Conservation (phyloP, 306 rosid genomes). For the Coriaria nepalensis region DNA sequence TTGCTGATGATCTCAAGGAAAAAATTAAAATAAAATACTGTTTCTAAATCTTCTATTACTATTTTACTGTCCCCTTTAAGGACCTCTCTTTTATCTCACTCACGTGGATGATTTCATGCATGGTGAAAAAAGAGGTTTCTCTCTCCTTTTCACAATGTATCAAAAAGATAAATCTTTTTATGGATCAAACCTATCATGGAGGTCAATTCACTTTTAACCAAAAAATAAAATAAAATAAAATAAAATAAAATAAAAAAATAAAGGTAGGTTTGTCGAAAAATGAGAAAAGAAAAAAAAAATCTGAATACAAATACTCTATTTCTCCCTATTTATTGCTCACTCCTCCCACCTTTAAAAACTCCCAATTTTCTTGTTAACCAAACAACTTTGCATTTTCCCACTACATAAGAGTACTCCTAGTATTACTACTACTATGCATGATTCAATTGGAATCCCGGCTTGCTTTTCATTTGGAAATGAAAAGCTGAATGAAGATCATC, state of each 20-base stretch:
- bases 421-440: conserved; percentile 39
- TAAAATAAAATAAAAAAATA: conserved; percentile 14
- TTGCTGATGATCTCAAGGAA: too few relatives aligned
- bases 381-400: too few relatives aligned
- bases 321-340: neutral
- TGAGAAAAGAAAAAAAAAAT: conserved; percentile 12
- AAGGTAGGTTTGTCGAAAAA: conserved; percentile 9
- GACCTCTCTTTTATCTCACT: too few relatives aligned
- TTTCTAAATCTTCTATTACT: too few relatives aligned
- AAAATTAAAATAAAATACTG: too few relatives aligned
- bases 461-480: conserved; percentile 47
- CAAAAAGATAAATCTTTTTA: conserved; percentile 19
- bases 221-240: too few relatives aligned
- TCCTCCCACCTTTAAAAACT: conserved; percentile 8
- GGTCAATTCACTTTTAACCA: conserved; percentile 25
- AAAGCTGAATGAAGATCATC: conserved; percentile 26
- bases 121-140: conserved; percentile 16
- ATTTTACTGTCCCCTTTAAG: too few relatives aligned
- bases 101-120: conserved; percentile 21
- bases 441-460: conserved; percentile 59
- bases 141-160: conserved; percentile 29
- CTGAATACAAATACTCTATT: neutral
- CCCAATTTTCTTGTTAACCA: conserved; percentile 7
- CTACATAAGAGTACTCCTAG: too few relatives aligned
- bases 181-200: conserved; percentile 26